These are phyloP conservation scores for Lachnellula willkommii DNA, from an alignment of 2,329 filamentous ascomycete species.

Conservation along the genomic window DNA sequence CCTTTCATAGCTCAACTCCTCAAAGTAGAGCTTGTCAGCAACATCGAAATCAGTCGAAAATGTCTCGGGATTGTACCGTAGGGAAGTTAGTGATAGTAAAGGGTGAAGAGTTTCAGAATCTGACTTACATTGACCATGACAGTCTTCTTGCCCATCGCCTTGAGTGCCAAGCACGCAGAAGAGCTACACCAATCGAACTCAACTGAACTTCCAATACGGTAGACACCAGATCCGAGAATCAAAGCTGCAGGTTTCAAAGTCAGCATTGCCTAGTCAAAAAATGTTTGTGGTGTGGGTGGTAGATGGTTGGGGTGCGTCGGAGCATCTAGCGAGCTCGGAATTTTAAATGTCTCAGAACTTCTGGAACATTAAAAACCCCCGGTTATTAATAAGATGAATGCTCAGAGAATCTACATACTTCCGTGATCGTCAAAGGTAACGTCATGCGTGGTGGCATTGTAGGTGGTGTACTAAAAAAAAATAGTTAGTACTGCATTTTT, in stretches of 20 bases:
- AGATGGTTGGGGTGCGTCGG: no score
- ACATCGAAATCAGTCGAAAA: slow-evolving; percentile 79
- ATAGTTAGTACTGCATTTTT: no score
- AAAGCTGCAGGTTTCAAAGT: slow-evolving; percentile 40
- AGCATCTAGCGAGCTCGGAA: no score
- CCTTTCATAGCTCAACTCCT: slow-evolving; percentile 92
- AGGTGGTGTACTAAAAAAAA: slow-evolving; percentile 68
- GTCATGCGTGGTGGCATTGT: slow-evolving; percentile 92
- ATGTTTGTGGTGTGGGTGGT: not conserved
- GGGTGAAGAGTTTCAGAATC: not conserved
- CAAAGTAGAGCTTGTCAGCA: slow-evolving; percentile 91
- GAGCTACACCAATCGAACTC: slow-evolving; percentile 91
- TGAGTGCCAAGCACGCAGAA: slow-evolving; percentile 54
- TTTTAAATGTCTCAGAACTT: no score
- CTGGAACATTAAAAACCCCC: no score
- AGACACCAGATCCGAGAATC: slow-evolving; percentile 89
- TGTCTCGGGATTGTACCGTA: slow-evolving; percentile 52
- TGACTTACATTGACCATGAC: slow-evolving; percentile 82
- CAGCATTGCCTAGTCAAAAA: not conserved
- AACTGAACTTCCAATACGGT: slow-evolving; percentile 94
- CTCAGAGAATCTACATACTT: slow-evolving; percentile 29
- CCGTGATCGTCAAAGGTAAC: slow-evolving; percentile 91
- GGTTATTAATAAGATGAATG: not conserved
- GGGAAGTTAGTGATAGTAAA: slow-evolving; percentile 11
- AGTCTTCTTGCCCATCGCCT: slow-evolving; percentile 89